Base-by-base conservation (phyloP, 2,329 filamentous ascomycete species). In the Pseudohalonectria lignicola region DNA sequence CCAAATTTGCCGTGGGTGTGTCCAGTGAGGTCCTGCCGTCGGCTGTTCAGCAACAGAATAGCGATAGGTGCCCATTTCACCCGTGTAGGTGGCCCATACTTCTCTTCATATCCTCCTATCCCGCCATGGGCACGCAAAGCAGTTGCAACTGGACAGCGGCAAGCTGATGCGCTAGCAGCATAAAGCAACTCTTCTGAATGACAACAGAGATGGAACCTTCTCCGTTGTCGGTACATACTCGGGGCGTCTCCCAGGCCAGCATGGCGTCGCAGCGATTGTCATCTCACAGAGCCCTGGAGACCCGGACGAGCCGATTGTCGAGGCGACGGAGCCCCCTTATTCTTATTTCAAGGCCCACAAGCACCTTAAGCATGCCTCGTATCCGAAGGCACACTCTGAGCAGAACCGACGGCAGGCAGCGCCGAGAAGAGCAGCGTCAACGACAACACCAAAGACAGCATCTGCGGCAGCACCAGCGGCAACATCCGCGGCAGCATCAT, bases 191-290 rank as follows among this genome's bases (percentile, higher is more conserved):
- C 19, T 40, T 8, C 16, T 47, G 5, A 43, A 41, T 23, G 45
- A 45, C 33, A 41, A 45, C 19, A 30, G 31, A 2, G 41, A 47
- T 16, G 43, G 41, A 2, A 45, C 39, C 2, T 26, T 45, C 2
- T 35, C 43, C 4, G 26, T 40, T 1, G 11, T 39, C 2, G 19
- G 31, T 4, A 33, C 21, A 3, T 8, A 29, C 23, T 3, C 36
- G 37, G 4, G 38, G 29, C 9, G 31, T 35, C 18, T 34, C 9
- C 10, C 26, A 7, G 26, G 20, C 25, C 21, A 41, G 18, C 13
- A 13, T 11, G 23, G 15, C 9, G n/a, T 41, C 18, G 25, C 28
- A 29, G 37, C 37, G 4, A 31, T 39, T 12, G 21, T 47, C 6
- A 23, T 47, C n/a, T 36, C 43, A 13, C 41, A 36, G 21, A 12